Conservation (phyloP, 2,329 filamentous ascomycete genomes). For the Xylaria sp. region DNA sequence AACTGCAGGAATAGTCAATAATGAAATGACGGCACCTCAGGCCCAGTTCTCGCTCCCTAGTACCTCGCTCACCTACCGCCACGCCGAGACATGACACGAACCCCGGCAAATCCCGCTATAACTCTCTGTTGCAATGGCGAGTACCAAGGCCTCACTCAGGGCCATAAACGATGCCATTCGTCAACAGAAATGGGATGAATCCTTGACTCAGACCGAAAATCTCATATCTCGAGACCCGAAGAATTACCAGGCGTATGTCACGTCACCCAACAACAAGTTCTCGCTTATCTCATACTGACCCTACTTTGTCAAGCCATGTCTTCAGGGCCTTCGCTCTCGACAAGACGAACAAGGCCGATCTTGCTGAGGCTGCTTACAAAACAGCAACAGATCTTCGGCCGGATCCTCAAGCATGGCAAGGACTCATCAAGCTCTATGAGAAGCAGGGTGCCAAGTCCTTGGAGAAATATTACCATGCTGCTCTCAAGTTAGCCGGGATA, state of each 20-base stretch:
- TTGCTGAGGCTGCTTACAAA: slow-evolving; percentile 81
- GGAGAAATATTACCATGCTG: slow-evolving; percentile 78
- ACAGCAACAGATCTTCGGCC: slow-evolving; percentile 77
- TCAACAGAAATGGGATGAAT: slow-evolving; percentile 81
- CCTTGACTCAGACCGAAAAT: slow-evolving; percentile 73
- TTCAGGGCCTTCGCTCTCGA: slow-evolving; percentile 88
- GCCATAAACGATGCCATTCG: slow-evolving; percentile 82
- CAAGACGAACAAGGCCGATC: slow-evolving; percentile 75
- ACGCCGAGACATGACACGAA: slow-evolving; percentile 42
- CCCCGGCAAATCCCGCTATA: slow-evolving; percentile 26
- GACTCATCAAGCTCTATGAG: slow-evolving; percentile 86
- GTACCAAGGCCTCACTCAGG: slow-evolving; percentile 80
- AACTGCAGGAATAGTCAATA: not conserved
- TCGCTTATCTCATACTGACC: slow-evolving; percentile 13
- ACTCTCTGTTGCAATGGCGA: slow-evolving; percentile 57
- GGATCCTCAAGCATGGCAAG: slow-evolving; percentile 91
- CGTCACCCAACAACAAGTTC: not conserved
- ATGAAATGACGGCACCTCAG: slow-evolving; percentile 43
- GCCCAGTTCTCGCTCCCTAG: slow-evolving; percentile 10
- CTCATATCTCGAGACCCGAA: slow-evolving; percentile 78
- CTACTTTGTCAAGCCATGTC: slow-evolving; percentile 68
- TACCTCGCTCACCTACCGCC: not conserved
- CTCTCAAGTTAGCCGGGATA: slow-evolving; percentile 78
- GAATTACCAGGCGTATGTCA: slow-evolving; percentile 81
- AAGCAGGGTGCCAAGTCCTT: slow-evolving; percentile 77